Evolutionary conservation across 768 basidiomycete genomes (phyloP).

Genomic region (Tephrocybe rancida): DNA sequence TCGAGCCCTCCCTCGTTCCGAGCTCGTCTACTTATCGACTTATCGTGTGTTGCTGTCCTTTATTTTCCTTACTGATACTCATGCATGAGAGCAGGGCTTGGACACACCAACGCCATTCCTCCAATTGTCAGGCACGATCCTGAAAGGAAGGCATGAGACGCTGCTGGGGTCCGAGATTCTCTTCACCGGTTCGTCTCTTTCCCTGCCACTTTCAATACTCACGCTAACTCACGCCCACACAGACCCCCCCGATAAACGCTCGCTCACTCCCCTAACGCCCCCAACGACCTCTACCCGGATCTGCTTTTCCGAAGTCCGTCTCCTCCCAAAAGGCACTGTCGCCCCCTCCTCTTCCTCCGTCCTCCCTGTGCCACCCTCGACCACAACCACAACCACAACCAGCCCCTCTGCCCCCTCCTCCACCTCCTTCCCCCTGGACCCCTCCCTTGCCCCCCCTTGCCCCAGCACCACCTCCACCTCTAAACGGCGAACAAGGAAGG

Average conservation of each 20-base stretch:
- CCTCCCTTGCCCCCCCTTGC: no score
- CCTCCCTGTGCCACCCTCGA: background rate
- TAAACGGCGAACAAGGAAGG: background rate
- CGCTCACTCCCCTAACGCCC: no score
- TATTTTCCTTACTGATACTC: background rate
- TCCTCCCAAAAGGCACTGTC: slow-evolving; percentile 43
- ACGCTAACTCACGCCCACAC: background rate
- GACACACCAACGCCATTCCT: slow-evolving; percentile 79
- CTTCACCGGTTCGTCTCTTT: slow-evolving; percentile 54
- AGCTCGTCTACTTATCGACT: slow-evolving; percentile 70
- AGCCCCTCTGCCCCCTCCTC: background rate
- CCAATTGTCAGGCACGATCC: slow-evolving; percentile 74
- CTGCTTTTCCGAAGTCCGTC: no score
- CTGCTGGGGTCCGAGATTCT: slow-evolving; percentile 78
- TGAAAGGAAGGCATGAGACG: slow-evolving; percentile 68
- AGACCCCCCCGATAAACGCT: slow-evolving; percentile 52
- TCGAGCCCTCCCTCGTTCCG: slow-evolving; percentile 76
- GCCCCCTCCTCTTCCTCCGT: background rate
- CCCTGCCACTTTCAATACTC: background rate
- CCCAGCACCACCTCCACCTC: background rate
- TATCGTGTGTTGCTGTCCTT: slow-evolving; percentile 53
- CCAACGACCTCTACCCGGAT: no score
- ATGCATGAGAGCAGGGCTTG: slow-evolving; percentile 51
- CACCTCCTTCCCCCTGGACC: background rate
- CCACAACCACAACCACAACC: background rate